Base-by-base conservation (phyloP, 1,284 basidiomycete species). In the Moniliophthora roreri region DNA sequence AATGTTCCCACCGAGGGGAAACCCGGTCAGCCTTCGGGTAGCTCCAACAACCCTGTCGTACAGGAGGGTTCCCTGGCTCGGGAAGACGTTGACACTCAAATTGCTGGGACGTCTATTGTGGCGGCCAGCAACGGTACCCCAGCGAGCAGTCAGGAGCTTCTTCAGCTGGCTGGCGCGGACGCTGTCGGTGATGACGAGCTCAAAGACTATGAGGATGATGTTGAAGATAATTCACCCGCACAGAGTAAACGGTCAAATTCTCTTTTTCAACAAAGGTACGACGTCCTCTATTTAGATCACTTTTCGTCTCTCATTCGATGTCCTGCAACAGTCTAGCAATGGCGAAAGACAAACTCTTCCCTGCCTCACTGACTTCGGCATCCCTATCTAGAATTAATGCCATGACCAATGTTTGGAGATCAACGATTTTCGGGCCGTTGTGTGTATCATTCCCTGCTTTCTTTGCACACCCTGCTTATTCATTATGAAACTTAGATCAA, bases 351-450 rank as follows among this genome's bases (percentile, higher is more conserved):
- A 75, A 72, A 11, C 57, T 80, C 11, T 79, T 80, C 56, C 79
- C 79, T 21, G 62, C 72, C 5, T 60, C 60, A 36, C 48, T 58
- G 11, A 57, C 64, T 35, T 55, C 55, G 11, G 55, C 65, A 47
- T 21, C 57, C 6, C 58, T n/a, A 48, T 42, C 42, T 32, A 21
- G 24, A 36, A 53, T 15, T 36, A 40, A 52, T 52, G 53, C 50
- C 37, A 5, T 61, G 6, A 51, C 51, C 38, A 18, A 57, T 36
- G 46, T 53, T 48, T 73, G 71, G 72, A 69, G 65, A 28, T 62
- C 72, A 5, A 84, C 81, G 3, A 84, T 84, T 15, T 84, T 84
- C 58, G 82, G 80, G 10, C 78, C 79, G 47, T 61, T 84, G 82
- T 84, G 56, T 55, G 81, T 71, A 40, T 38, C 34, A 46, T 48